Base-by-base conservation (phyloP, 495 filamentous ascomycete genomes). In the Aspergillus campestris region DNA sequence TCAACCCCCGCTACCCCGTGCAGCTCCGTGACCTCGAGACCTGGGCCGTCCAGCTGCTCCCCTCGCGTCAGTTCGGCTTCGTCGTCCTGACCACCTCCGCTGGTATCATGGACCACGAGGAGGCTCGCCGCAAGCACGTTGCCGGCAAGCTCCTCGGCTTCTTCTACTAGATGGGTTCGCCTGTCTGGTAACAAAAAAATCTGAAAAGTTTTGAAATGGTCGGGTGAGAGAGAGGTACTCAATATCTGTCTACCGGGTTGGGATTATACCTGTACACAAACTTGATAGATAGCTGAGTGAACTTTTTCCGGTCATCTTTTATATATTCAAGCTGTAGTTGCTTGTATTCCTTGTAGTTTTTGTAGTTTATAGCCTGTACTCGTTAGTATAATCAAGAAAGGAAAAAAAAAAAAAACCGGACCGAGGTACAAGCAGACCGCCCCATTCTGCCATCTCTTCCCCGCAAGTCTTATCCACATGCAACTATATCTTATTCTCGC, bases 21-120 rank as follows among this genome's bases (percentile, higher is more conserved):
- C 89, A 89, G 70, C 88, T 98, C 62, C 75, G 77, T 65, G 94
- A 97, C 65, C 81, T 98, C 65, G 92, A 94, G 83, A 95, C 95
- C 75, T 98, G 92, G 92, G 86, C 96, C 64, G 86, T 91, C 65
- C 94, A 95, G 83, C 86, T 98, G 53, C 79, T 97, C 35, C 92
- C 92, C 49, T 88, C 92, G 47, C 92, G 92, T 95, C 92, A 98
- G 74, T 97, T 98, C 80, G 92, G 92, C 59, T 96, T 84, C 78
- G 88, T 98, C 65, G 89, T 98, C 72, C 83, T 97, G 62, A 98
- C 92, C 65, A 98, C 92, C 71, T 94, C 88, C 44, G 87, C 92
- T 47, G 94, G 92, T 66, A 97, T 98, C 69, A 97, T 98, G 91
- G 92, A 98, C 77, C 92, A 98, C 72, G 92, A 97, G 78, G 92